Base-by-base conservation (phyloP, 2,329 filamentous ascomycete genomes). In the Pseudonectria foliicola region DNA sequence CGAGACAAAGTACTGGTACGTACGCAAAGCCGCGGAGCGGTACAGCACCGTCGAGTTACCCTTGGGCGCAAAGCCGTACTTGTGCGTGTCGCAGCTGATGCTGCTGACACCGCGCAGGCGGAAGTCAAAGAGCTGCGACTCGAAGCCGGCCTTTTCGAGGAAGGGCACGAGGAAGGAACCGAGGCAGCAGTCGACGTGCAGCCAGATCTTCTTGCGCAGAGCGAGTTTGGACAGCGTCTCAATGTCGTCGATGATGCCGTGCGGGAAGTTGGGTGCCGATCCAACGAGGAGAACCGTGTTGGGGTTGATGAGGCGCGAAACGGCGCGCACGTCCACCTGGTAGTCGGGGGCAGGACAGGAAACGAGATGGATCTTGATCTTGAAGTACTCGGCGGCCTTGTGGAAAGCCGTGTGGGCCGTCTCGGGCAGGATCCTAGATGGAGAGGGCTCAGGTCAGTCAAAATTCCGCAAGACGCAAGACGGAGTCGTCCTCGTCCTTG, bases 41-140 rank as follows among this genome's bases (percentile, higher is more conserved):
- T 98, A 98, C 27, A 98, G 73, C 11, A 95, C 73, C 2, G 88
- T 92, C 34, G 84, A 92, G 72, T 94, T 98, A 48, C 92, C 92
- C 68, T 98, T 98, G 34, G 92, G 92, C 1, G 92, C 92, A 57
- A 98, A 98, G 25, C 92, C 92, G 59, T 98, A 98, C 62, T 98
- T 98, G 74, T 98, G 92, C 3, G 92, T 98, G 60, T 98, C 92
- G 60, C 89, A 93, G 48, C 81, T 88, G 61, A 98, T 96, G 60
- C 83, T 90, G 4, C 90, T 95, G 25, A 98, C 92, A 50, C 92
- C 92, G 48, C 85, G 87, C 39, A 93, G 79, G 37, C 85, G 80
- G 75, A 98, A 98, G 61, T 98, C 92, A 56, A 96, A 96, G 5
- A 79, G 80, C 49, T 83, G 79, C 14, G 84, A 75, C 43, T 93